Evolutionary conservation across 2,329 filamentous ascomycete genomes (phyloP), one percentile per base, ranked within the genome.

Genomic region (Zymoseptoria ardabiliae): DNA sequence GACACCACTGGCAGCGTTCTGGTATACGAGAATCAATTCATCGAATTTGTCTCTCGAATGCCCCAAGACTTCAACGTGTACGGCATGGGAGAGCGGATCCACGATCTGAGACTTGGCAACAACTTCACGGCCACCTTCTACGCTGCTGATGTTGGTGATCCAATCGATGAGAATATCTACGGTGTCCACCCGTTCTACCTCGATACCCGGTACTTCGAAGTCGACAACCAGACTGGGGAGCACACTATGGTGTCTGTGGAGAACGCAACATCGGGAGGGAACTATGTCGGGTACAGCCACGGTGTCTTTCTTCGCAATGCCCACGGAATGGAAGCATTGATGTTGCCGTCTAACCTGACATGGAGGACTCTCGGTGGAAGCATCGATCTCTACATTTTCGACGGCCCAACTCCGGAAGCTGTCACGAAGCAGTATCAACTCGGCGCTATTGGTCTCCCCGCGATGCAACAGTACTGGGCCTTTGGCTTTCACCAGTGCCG

Each of bases 401-500:
- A 87, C 11, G 90, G 90, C 0, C 88, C 89, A 0, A 85, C 80
- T 0, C 85, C 86, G 59, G 78, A 82, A 6, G 82, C 86, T 11
- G 85, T 91, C 22, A 89, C 85, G 17, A 84, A 83, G 70, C 81
- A 87, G 45, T 94, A 93, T 70, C 85, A 89, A 66, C 63, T 76
- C 58, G 85, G 82, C 56, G 82, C 86, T 1, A 78, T 87, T 55
- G 89, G 90, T 0, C 76, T 89, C 4, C 89, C 90, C 1, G 85
- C 85, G 0, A 86, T 93, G 84, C 87, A 92, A 69, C 86, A 89
- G 65, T 94, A 94, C 75, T 93, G 85, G 79, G 85, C 86, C 0
- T 84, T 95, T 61, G 91, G 91, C 0, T 93, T 82, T 70, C 90
- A 95, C 65, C 90, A 95, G 71, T 93, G 89, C 67, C 82, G 89